Evolutionary conservation across 2,329 filamentous ascomycete species (phyloP), one percentile per base, ranked within the genome.

Genomic region (Fusarium bactridioides): DNA sequence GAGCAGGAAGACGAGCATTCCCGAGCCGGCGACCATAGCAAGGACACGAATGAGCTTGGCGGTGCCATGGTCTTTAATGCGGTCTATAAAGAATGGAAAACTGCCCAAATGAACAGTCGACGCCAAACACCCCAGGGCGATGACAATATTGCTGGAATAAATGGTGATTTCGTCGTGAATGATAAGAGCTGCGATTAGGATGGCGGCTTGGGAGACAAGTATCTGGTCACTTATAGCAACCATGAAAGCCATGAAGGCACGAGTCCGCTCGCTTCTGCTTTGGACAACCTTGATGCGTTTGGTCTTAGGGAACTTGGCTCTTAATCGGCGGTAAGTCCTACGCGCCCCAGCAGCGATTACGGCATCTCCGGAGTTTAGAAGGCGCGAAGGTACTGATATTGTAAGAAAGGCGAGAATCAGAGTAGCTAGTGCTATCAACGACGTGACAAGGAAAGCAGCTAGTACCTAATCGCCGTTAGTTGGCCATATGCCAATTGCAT

Each of bases 211-310:
- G 0, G 60, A 58, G 1, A 64, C 44, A 1, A 66, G n/a, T 2
- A 66, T 57, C 10, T 66, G 60, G 16, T 66, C 60, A 18, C 60
- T 66, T 0, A 57, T 50, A 4, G 63, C 55, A 19, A 29, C 10
- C 18, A 51, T 38, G 16, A 66, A 66, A 2, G 50, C n/a, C 44
- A 58, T 58, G 33, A 58, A 64, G 16, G 44, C 50, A 19, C 44
- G 19, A 2, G 23, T 23, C 3, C 60, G 37, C 38, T 66, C 63
- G 5, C 8, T 44, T 12, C 16, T 5, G 6, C 15, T 48, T 7
- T 53, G 16, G 5, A 31, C 25, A 4, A 18, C n/a, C 10, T 51
- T n/a, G n/a, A n/a, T n/a, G 31, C 16, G 31, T 5, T 50, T 51
- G 5, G 15, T 29, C 6, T 55, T 63, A 4, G 21, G 27, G 3